Evolutionary conservation across 805 yeast genomes (phyloP).

Genomic region (Myxozyma kluyveri): DNA sequence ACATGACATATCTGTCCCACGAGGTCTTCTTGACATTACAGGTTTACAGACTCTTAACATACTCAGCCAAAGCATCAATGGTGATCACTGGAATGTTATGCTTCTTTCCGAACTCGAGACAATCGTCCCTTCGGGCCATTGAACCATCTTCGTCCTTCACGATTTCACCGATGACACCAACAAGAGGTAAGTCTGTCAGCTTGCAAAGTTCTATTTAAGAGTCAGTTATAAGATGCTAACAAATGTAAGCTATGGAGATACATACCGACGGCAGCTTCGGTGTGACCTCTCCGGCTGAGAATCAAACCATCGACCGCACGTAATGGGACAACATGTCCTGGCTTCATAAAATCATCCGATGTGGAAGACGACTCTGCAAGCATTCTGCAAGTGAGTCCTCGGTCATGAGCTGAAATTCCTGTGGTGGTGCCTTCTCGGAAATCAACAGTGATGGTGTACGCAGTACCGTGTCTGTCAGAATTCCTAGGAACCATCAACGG

Average conservation of each 20-base stretch:
- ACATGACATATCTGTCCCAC: too few relatives aligned
- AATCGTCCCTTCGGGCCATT: slow-evolving; percentile 92
- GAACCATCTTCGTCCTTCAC: slow-evolving; percentile 90
- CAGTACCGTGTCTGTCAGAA: slow-evolving; percentile 91
- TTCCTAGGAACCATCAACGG: slow-evolving; percentile 68
- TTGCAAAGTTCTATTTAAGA: slow-evolving; percentile 58
- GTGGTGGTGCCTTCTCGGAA: slow-evolving; percentile 87
- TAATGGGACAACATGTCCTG: slow-evolving; percentile 93
- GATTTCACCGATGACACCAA: slow-evolving; percentile 88
- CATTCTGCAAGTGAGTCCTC: slow-evolving; percentile 74
- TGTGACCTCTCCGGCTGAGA: slow-evolving; percentile 82
- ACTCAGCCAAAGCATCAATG: slow-evolving; percentile 67
- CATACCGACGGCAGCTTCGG: slow-evolving; percentile 80
- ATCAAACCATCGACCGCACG: slow-evolving; percentile 87
- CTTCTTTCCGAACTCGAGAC: slow-evolving; percentile 62
- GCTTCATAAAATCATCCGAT: slow-evolving; percentile 72
- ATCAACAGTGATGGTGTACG: slow-evolving; percentile 92
- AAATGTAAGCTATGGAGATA: neutral
- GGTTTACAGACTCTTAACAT: too few relatives aligned
- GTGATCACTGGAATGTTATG: slow-evolving; percentile 69
- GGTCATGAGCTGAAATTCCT: slow-evolving; percentile 92
- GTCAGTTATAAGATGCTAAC: neutral
- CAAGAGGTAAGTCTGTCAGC: slow-evolving; percentile 76
- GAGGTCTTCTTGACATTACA: too few relatives aligned
- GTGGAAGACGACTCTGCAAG: slow-evolving; percentile 61